Conservation (phyloP, 441 rosid genomes). For the Arabidopsis hybrid region DNA sequence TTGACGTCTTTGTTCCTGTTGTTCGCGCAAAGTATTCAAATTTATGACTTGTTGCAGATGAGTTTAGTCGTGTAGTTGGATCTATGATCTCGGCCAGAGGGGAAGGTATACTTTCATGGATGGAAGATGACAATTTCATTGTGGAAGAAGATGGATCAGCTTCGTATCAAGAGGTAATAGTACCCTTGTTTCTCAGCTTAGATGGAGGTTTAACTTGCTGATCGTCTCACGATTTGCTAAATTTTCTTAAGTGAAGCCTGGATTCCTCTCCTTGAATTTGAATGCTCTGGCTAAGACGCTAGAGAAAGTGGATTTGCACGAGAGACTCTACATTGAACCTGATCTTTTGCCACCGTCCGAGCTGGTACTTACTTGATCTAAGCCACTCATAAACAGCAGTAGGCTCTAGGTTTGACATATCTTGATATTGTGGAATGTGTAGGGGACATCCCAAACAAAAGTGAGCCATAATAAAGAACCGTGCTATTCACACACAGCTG, state of each 20-base stretch:
- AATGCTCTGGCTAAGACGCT: conserved; percentile 66
- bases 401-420: conserved; percentile 16
- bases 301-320: conserved; percentile 65
- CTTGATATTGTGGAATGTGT: conserved; percentile 25
- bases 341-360: conserved; percentile 65
- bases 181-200: conserved; percentile 1
- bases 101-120: conserved; percentile 74
- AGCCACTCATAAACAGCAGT: neutral
- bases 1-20: neutral
- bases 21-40: neutral
- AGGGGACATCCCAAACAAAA: conserved; percentile 45
- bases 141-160: conserved; percentile 60
- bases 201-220: neutral
- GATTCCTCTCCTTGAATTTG: conserved; percentile 71
- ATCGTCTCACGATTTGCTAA: neutral
- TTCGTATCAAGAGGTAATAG: conserved; percentile 64
- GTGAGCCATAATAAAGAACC: conserved; percentile 34
- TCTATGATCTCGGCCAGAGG: conserved; percentile 76
- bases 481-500: too few species aligned
- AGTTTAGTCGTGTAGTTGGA: conserved; percentile 53
- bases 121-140: conserved; percentile 67
- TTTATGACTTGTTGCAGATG: conserved; percentile 51
- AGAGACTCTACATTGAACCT: conserved; percentile 75
- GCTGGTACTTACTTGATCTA: conserved; percentile 51
- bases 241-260: conserved; percentile 48